These are phyloP conservation scores for Hordeum pubiflorum DNA, from an alignment of 202 grass and related monocot species.

Conservation along the genomic window DNA sequence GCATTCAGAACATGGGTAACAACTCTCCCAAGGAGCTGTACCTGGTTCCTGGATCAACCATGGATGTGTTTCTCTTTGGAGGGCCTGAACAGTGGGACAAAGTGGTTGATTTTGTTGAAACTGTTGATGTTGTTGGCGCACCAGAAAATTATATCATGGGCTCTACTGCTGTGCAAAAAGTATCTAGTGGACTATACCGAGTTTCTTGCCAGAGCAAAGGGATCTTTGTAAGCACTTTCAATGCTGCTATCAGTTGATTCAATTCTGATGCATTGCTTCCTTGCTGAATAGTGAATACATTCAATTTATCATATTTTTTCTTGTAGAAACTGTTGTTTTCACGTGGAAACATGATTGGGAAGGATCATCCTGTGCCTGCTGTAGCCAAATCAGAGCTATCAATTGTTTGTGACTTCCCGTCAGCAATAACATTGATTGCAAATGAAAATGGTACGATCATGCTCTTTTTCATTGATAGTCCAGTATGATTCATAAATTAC, in stretches of 20 bases:
- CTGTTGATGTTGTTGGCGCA: conserved; percentile 51
- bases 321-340: conserved; percentile 79
- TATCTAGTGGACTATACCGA: conserved; percentile 52
- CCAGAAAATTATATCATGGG: conserved; percentile 22
- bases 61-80: conserved; percentile 79
- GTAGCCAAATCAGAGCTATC: conserved; percentile 52
- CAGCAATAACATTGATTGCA: conserved; percentile 73
- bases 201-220: conserved; percentile 68
- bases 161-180: conserved; percentile 50
- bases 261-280: conserved; percentile 10
- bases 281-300: conserved; percentile 21
- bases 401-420: conserved; percentile 81
- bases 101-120: conserved; percentile 72
- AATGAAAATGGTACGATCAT: conserved; percentile 86
- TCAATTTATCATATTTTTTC: conserved; percentile 19
- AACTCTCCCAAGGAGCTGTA: conserved; percentile 60
- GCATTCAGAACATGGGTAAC: conserved; percentile 36
- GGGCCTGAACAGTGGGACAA: conserved; percentile 78
- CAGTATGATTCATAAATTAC: conserved; percentile 1
- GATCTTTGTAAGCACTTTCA: conserved; percentile 67
- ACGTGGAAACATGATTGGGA: conserved; percentile 87
- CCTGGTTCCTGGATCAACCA: conserved; percentile 82
- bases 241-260: conserved; percentile 11
- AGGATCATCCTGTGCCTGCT: conserved; percentile 62
- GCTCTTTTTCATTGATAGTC: conserved; percentile 29